A percentile compares a stretch with the other conserved stretches of the same genome.
Evolutionary conservation across 139 green algal genomes (phyloP).

Genomic region (Penium margaritaceum): DNA sequence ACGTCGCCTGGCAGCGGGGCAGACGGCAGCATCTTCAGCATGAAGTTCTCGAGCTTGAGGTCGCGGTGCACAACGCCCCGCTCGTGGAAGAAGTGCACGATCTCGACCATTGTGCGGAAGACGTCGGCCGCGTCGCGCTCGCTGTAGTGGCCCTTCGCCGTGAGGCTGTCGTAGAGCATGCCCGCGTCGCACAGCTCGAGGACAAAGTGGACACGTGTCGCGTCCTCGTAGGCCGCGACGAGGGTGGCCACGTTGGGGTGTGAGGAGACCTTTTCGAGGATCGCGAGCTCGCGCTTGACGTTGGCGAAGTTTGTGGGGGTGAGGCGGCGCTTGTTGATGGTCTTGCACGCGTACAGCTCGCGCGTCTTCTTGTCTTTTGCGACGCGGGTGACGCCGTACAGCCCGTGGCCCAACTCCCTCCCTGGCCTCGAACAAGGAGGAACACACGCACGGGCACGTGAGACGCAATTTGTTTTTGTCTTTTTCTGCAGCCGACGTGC

Average conservation of each 20-base stretch:
- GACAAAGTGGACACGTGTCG: neutral
- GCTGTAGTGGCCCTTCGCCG: constrained; percentile 19
- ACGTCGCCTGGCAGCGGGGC: no score
- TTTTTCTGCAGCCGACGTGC: no score
- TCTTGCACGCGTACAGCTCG: constrained; percentile 2
- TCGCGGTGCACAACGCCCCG: constrained; percentile 3
- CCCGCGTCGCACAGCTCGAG: neutral
- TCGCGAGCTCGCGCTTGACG: neutral
- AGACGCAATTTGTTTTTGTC: no score
- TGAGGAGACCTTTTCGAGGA: neutral
- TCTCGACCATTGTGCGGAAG: neutral
- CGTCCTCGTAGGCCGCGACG: neutral
- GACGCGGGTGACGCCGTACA: constrained; percentile 6
- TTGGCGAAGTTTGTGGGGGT: neutral
- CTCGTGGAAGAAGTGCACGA: neutral
- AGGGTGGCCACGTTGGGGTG: neutral
- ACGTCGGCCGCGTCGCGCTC: neutral
- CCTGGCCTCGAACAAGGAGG: neutral
- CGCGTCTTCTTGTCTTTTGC: neutral
- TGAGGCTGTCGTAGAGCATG: neutral
- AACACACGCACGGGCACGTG: no score
- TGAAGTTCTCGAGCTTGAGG: constrained; percentile 14
- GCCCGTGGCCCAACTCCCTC: neutral
- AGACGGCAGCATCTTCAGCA: no score
- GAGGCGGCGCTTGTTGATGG: constrained; percentile 1